phyloP scores from a whole-genome alignment of 257 asterid genomes.

The Primulina eburnea region DNA sequence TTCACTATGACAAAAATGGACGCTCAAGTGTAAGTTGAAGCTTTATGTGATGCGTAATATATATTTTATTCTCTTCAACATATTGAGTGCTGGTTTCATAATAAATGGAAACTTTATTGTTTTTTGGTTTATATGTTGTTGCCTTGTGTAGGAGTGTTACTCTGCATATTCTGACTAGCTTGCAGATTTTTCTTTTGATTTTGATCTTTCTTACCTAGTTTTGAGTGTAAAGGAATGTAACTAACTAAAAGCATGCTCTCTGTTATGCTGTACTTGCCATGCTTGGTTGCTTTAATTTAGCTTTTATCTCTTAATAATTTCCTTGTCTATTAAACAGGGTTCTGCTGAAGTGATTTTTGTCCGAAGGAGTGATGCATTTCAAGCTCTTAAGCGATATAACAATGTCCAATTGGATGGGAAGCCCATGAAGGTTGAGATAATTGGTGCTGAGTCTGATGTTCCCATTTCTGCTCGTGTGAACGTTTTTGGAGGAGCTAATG shows the following conservation, averaged over 20 bases:
- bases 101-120: neutral
- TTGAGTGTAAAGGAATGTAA: neutral
- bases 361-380: slow-evolving; percentile 79
- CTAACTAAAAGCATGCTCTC: neutral
- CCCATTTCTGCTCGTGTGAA: slow-evolving; percentile 71
- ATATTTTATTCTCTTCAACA: neutral
- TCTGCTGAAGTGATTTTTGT: slow-evolving; percentile 80
- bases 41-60: neutral
- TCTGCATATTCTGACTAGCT: neutral
- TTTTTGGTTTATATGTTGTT: neutral
- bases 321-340: slow-evolving; percentile 42
- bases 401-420: slow-evolving; percentile 83
- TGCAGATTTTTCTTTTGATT: neutral
- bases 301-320: neutral
- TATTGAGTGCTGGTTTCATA: neutral
- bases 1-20: slow-evolving; percentile 88
- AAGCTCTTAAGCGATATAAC: slow-evolving; percentile 73
- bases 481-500: slow-evolving; percentile 60
- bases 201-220: neutral
- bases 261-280: neutral
- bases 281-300: neutral
- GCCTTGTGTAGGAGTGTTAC: neutral
- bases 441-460: slow-evolving; percentile 47
- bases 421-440: slow-evolving; percentile 83
- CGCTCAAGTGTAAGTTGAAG: slow-evolving; percentile 72